Conservation (phyloP, 768 basidiomycete species). For the Lepiota brunneoincarnata region DNA sequence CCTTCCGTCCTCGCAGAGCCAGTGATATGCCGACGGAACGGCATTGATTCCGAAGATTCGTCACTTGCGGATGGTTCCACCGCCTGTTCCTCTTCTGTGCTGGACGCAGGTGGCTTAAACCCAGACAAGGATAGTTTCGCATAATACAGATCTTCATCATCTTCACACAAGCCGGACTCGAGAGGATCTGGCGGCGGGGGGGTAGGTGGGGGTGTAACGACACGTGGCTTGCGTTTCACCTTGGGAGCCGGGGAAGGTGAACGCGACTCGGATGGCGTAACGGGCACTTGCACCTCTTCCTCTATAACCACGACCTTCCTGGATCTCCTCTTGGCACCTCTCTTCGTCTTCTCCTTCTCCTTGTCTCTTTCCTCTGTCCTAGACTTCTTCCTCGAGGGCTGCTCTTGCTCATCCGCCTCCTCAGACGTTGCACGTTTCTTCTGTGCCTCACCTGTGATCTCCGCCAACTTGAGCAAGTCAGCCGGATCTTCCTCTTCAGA, state of each 20-base stretch:
- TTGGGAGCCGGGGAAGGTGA: slow-evolving; percentile 42
- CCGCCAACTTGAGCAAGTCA: slow-evolving; percentile 22
- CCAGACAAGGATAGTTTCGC: slow-evolving; percentile 58
- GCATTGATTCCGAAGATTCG: slow-evolving; percentile 33
- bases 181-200: slow-evolving; percentile 54
- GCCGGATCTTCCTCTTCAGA: slow-evolving; percentile 57
- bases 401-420: slow-evolving; percentile 29
- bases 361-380: slow-evolving; percentile 28
- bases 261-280: slow-evolving; percentile 42
- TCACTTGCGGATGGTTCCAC: background rate
- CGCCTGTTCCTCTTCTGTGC: slow-evolving; percentile 17
- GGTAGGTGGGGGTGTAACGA: slow-evolving; percentile 38
- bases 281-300: slow-evolving; percentile 29
- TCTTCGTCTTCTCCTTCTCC: slow-evolving; percentile 29
- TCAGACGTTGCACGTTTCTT: slow-evolving; percentile 48
- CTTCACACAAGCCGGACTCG: slow-evolving; percentile 61
- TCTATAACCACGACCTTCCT: slow-evolving; percentile 12
- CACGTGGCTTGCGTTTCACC: slow-evolving; percentile 30
- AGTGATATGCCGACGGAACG: slow-evolving; percentile 75
- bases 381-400: slow-evolving; percentile 45
- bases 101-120: slow-evolving; percentile 20
- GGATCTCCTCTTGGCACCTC: slow-evolving; percentile 36
- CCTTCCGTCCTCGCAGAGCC: slow-evolving; percentile 94
- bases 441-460: slow-evolving; percentile 25
- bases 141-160: slow-evolving; percentile 90